Conservation (phyloP, 1,284 basidiomycete genomes). For the Ustilago sp. region DNA sequence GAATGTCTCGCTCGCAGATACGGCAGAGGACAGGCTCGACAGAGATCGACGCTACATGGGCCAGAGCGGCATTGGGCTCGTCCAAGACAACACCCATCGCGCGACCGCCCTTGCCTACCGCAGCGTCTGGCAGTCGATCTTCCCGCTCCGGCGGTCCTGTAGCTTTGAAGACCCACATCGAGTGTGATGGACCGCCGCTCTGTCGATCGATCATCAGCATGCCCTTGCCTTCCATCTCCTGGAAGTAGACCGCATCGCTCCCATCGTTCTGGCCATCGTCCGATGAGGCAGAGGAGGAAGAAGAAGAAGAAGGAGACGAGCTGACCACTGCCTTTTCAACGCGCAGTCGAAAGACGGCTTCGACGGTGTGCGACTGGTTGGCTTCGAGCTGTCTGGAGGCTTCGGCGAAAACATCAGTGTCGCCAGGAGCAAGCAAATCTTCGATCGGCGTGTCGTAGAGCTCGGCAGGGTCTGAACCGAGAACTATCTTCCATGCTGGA, state of each 20-base stretch:
- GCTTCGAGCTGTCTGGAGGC: constrained; percentile 86
- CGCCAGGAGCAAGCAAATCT: constrained; percentile 82
- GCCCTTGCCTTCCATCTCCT: constrained; percentile 95
- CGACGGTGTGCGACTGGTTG: constrained; percentile 93
- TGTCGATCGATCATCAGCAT: constrained; percentile 97
- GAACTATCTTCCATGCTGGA: constrained; percentile 90
- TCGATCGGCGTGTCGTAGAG: constrained; percentile 85
- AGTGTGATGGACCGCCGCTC: constrained; percentile 87
- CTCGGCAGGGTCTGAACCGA: constrained; percentile 84
- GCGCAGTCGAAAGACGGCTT: constrained; percentile 87
- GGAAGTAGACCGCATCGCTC: constrained; percentile 74
- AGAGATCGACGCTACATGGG: constrained; percentile 59
- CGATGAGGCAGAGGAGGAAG: constrained; percentile 67
- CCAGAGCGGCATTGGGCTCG: constrained; percentile 38
- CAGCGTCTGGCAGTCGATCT: constrained; percentile 44
- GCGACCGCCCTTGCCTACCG: constrained; percentile 41
- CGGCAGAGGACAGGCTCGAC: constrained; percentile 91
- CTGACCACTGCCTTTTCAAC: constrained; percentile 71
- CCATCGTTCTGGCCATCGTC: constrained; percentile 65
- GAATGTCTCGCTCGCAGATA: constrained; percentile 96
- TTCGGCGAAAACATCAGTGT: constrained; percentile 86
- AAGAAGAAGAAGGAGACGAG: constrained; percentile 73
- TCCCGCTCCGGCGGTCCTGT: constrained; percentile 71
- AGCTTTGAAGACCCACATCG: constrained; percentile 99
- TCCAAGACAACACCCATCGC: constrained; percentile 34